Base-by-base conservation (phyloP, 2,329 filamentous ascomycete genomes). In the Ceratocystis cacaofunesta region DNA sequence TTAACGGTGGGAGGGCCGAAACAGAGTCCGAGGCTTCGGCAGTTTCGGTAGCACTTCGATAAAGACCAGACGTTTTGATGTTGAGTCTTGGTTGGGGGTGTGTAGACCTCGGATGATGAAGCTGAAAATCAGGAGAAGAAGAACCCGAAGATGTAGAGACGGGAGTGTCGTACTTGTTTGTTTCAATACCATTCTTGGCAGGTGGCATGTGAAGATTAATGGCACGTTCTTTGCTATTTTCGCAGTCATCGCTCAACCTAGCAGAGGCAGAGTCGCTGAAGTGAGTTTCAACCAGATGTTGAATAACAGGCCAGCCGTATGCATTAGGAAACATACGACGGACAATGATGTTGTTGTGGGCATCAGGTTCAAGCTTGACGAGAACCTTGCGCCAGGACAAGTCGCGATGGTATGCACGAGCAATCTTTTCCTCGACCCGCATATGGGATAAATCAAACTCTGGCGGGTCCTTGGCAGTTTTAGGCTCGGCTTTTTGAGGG, bases 291-390 rank as follows among this genome's bases (percentile, higher is more conserved):
- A 94, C 92, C 22, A 97, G 77, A 75, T 99, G 94, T 75, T 96
- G 92, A 62, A 97, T 79, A 0, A 99, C 94, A 0, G 94, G 94
- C 94, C 94, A 99, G 1, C 94, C 94, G 71, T 95, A 95, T 0
- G 94, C 94, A 72, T 99, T 99, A 66, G 91, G 87, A 74, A 99
- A 99, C 86, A 91, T 95, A 65, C 94, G 87, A 17, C 94, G 87
- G 28, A 99, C 94, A 68, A 97, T 88, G 70, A 99, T 95, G 74
- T 99, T 99, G 76, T 99, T 99, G 77, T 99, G 94, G 0, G 94
- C 94, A 75, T 99, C 94, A 0, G 94, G 94, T 73, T 99, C 92
- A 1, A 99, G 80, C 64, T 94, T 88, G 15, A 99, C 94, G 3
- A 99, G 83, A 1, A 99, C 94, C 73, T 99, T 99, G 58, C 94